Evolutionary conservation across 192 early-diverging fungal species (phyloP), one percentile per base, ranked within the genome.

Genomic region (Pilaira anomala): DNA sequence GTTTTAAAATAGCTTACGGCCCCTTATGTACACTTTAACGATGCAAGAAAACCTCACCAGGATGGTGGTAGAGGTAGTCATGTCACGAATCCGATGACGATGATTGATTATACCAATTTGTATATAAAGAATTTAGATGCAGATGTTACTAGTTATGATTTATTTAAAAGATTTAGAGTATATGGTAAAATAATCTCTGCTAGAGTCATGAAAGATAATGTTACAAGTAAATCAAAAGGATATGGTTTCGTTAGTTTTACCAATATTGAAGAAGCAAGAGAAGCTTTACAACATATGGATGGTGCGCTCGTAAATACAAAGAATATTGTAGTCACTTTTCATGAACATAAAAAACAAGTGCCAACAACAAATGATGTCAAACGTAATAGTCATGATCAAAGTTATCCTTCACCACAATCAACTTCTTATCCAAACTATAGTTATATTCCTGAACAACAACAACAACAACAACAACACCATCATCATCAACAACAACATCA

Each of bases 81-180:
- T 36, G 33, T 9, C 33, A 36, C 33, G 4, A 46, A 46, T 18
- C 9, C 16, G 9, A 19, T 46, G 18, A 46, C 29, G 19, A 63
- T 63, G 62, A 55, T 78, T 11, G 76, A 78, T 54, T 68, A 64
- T 53, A 72, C 90, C 69, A 97, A 97, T 79, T 87, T 97, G 56
- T 97, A 94, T 77, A 97, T 97, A 83, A 97, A 97, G 79, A 97
- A 97, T 83, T 77, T 97, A 41, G 93, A 95, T 80, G 76, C 86
- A 28, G 79, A 90, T 57, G 92, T 97, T 62, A 91, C 95, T 80
- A 92, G 93, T 82, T 90, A 90, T 77, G 93, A 92, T 48, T 85
- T 97, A 42, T 93, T 94, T 77, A 91, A 95, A 73, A 91, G 89
- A 30, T 97, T 97, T 72, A 78, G 85, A 49, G 84, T 87, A 66